Conservation (phyloP, 345 rosid genomes). For the Brassica rapa region DNA sequence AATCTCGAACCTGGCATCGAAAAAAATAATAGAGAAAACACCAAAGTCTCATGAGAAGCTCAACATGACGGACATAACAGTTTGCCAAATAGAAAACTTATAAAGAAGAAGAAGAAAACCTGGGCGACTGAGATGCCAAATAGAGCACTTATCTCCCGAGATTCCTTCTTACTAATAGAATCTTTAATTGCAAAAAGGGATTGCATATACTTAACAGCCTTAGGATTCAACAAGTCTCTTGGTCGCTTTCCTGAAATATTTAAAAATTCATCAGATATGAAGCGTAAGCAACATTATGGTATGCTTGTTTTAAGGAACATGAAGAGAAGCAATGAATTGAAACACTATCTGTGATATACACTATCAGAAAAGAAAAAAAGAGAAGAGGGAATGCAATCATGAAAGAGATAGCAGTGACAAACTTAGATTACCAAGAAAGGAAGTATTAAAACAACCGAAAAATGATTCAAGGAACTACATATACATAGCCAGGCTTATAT, state of each 20-base stretch:
- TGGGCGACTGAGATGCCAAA: constrained; percentile 86
- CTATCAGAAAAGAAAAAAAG: background rate
- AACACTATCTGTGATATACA: background rate
- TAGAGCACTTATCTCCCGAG: constrained; percentile 86
- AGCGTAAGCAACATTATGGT: background rate
- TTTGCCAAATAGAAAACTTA: background rate
- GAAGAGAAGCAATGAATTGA: constrained; percentile 5
- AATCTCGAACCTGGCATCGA: constrained; percentile 73
- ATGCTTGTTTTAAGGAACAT: background rate
- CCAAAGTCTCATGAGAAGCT: constrained; percentile 7
- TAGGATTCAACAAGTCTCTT: constrained; percentile 91
- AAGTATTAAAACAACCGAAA: background rate
- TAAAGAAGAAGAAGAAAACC: constrained; percentile 46
- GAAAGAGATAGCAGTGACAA: constrained; percentile 9
- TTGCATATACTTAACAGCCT: constrained; percentile 94
- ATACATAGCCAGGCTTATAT: background rate
- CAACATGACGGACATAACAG: constrained; percentile 7
- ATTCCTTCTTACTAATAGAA: constrained; percentile 91
- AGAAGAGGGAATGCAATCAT: background rate
- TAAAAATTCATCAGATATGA: constrained; percentile 17
- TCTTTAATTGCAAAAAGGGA: constrained; percentile 89
- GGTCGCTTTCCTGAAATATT: constrained; percentile 85
- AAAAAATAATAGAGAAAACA: constrained; percentile 6
- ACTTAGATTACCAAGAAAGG: background rate
- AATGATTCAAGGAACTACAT: background rate